Conservation (phyloP, 2,329 filamentous ascomycete genomes). For the Venturia pyrina region DNA sequence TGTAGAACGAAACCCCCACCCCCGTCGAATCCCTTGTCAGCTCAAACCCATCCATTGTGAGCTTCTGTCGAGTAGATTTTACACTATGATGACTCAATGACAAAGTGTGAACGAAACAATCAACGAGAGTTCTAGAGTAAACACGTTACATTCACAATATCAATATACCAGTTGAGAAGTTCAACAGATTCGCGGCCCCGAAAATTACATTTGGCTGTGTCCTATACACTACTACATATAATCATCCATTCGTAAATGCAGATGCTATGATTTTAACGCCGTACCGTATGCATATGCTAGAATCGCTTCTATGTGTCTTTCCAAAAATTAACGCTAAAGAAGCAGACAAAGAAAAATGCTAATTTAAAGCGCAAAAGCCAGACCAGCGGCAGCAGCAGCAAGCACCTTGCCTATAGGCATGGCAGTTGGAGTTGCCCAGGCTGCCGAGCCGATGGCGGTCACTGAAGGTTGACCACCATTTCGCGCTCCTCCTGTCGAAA, state of each 20-base stretch:
- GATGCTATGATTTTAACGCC: background rate
- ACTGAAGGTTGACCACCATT: constrained; percentile 21
- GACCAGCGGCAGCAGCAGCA: constrained; percentile 22
- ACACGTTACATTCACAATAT: too few species aligned
- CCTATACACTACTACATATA: background rate
- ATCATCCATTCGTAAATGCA: background rate
- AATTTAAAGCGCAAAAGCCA: constrained; percentile 15
- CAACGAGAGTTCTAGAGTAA: too few species aligned
- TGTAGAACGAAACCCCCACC: background rate
- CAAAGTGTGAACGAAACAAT: too few species aligned
- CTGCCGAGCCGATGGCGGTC: constrained; percentile 16
- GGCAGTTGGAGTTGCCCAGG: constrained; percentile 19
- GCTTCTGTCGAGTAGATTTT: too few species aligned
- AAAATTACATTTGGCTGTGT: background rate
- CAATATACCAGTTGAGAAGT: background rate
- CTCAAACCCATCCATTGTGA: background rate
- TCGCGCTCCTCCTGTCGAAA: constrained; percentile 35
- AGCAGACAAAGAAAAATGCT: background rate
- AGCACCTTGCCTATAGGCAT: constrained; percentile 20
- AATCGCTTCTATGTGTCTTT: background rate
- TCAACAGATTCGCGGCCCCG: background rate
- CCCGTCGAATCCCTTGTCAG: background rate
- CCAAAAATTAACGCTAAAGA: background rate
- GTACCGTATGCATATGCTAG: background rate
- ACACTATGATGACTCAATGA: too few species aligned